A percentile compares a stretch with the other conserved stretches of the same genome.
Conservation (phyloP, 2,329 filamentous ascomycete species). For the Epichloe festucae region DNA sequence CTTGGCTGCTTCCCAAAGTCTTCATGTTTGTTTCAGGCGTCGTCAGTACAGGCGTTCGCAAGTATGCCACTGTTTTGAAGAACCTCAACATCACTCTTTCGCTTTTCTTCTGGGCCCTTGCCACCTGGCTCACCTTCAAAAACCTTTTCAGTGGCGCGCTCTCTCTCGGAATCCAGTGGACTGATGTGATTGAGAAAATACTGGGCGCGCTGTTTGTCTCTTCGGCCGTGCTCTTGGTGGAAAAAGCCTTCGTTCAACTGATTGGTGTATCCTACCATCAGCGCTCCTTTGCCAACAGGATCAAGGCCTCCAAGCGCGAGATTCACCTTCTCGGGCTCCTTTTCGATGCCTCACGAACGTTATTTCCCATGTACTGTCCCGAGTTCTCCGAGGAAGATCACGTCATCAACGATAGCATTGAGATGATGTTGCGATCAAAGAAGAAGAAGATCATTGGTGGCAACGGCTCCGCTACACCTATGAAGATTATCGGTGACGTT, state of each 20-base stretch:
- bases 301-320: conserved; percentile 82
- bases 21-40: conserved; percentile 61
- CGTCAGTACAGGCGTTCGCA: conserved; percentile 55
- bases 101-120: conserved; percentile 56
- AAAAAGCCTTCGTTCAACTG: conserved; percentile 68
- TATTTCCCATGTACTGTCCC: conserved; percentile 85
- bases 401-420: conserved; percentile 73
- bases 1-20: conserved; percentile 43
- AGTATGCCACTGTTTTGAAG: conserved; percentile 53
- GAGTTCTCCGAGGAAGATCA: conserved; percentile 91
- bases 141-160: conserved; percentile 30
- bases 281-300: conserved; percentile 67
- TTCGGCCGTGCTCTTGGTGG: conserved; percentile 57
- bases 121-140: conserved; percentile 48
- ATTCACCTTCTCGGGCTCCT: conserved; percentile 70
- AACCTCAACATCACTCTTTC: conserved; percentile 54
- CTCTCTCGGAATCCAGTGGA: conserved; percentile 33
- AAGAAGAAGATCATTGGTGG: conserved; percentile 26
- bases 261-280: conserved; percentile 80
- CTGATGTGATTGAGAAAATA: conserved; percentile 47
- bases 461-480: conserved; percentile 56
- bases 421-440: conserved; percentile 50
- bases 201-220: conserved; percentile 55
- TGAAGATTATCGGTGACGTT: conserved; percentile 64
- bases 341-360: conserved; percentile 75